Percentiles rank a stretch among this genome's conserved stretches.
These are phyloP conservation scores for Apiospora rasikravindrae DNA, from an alignment of 2,329 filamentous ascomycete genomes.

Conservation along the genomic window DNA sequence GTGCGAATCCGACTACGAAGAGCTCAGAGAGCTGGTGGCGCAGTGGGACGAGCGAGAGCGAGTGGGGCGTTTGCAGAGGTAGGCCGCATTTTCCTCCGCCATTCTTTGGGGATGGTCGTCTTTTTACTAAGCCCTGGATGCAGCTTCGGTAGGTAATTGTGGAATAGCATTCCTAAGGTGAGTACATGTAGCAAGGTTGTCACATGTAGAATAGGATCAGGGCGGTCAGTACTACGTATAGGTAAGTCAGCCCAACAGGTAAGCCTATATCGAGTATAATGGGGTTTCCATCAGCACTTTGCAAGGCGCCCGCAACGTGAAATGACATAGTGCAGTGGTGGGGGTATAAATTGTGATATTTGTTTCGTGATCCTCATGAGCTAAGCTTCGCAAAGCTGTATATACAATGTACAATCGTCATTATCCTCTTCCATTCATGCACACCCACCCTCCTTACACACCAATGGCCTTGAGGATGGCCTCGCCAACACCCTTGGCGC, in stretches of 20 bases:
- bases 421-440: background rate
- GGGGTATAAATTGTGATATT: constrained; percentile 1
- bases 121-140: too few species aligned
- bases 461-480: constrained; percentile 54
- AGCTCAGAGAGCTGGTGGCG: background rate
- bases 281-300: background rate
- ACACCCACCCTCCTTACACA: constrained; percentile 22
- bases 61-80: too few species aligned
- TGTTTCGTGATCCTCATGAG: constrained; percentile 12
- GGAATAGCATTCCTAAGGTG: too few species aligned
- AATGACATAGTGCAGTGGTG: background rate
- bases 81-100: too few species aligned
- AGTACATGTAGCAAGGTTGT: too few species aligned
- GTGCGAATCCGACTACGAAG: too few species aligned
- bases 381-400: constrained; percentile 7
- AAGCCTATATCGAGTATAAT: background rate
- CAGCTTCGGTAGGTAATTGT: too few species aligned
- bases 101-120: too few species aligned
- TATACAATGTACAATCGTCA: background rate
- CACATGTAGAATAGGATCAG: too few species aligned
- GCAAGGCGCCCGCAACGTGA: background rate
- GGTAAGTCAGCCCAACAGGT: too few species aligned
- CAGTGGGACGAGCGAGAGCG: background rate
- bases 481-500: constrained; percentile 56
- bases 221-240: too few species aligned